These are phyloP conservation scores for Tricholoma sp. DNA, from an alignment of 768 basidiomycete genomes.

Conservation along the genomic window DNA sequence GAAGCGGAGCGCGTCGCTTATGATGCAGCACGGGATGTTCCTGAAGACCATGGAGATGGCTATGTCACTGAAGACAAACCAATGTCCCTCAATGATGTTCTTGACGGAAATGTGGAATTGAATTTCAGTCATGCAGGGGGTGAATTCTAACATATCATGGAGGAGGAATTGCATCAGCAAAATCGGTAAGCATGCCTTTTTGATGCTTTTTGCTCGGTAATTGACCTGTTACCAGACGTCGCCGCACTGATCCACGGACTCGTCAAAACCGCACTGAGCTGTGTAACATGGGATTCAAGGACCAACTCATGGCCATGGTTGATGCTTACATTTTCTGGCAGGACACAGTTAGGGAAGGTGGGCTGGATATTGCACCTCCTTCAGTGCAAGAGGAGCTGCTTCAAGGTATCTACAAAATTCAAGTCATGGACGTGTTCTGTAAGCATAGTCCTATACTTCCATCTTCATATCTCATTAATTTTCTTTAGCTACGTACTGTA, in stretches of 20 bases:
- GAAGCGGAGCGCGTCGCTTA: too few relatives aligned
- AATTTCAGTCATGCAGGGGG: background rate
- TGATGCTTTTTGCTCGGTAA: too few relatives aligned
- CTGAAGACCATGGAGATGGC: background rate
- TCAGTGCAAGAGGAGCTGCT: background rate
- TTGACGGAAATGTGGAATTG: background rate
- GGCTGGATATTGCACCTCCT: background rate
- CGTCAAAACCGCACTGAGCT: background rate
- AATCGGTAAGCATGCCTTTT: too few relatives aligned
- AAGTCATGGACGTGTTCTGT: too few relatives aligned
- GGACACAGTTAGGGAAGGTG: background rate
- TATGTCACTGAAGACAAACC: background rate
- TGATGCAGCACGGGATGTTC: too few relatives aligned
- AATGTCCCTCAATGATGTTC: background rate
- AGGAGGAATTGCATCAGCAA: background rate
- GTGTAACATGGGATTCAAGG: background rate
- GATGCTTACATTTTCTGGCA: constrained; percentile 10
- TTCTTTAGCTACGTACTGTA: too few relatives aligned
- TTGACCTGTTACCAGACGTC: too few relatives aligned
- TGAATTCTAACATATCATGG: constrained; percentile 1
- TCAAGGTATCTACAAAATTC: background rate
- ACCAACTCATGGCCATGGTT: constrained; percentile 4
- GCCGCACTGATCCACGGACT: background rate
- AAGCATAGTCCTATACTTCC: too few relatives aligned
- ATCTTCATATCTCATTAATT: too few relatives aligned